A percentile compares a stretch with the other conserved stretches of the same genome.
These are phyloP conservation scores for Botrytis sinoallii DNA, from an alignment of 2,329 filamentous ascomycete species.

Conservation along the genomic window DNA sequence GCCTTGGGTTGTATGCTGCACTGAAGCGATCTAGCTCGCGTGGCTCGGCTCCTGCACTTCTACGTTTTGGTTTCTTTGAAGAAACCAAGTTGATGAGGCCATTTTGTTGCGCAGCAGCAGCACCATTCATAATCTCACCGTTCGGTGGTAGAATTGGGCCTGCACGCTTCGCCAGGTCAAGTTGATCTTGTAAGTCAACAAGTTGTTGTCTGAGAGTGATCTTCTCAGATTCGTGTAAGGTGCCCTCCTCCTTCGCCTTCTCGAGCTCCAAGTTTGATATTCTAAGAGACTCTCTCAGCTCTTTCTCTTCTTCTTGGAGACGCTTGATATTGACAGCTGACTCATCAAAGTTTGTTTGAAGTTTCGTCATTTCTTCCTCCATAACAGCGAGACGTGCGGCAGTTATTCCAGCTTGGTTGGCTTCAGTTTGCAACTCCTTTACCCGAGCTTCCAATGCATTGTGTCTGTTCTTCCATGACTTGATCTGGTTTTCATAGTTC, in stretches of 20 bases:
- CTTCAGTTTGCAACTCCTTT: conserved; percentile 92
- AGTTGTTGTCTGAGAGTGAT: conserved; percentile 81
- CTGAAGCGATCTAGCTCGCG: conserved; percentile 88
- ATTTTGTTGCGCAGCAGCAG: conserved; percentile 52
- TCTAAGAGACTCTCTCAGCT: conserved; percentile 77
- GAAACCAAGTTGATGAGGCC: conserved; percentile 96
- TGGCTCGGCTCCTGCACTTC: conserved; percentile 84
- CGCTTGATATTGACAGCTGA: conserved; percentile 87
- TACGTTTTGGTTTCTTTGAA: conserved; percentile 93
- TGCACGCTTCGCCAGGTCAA: conserved; percentile 76
- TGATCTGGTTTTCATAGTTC: conserved; percentile 93
- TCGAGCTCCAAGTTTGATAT: conserved; percentile 79
- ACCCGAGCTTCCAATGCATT: conserved; percentile 84
- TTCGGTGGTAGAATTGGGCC: conserved; percentile 63
- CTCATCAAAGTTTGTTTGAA: conserved; percentile 86
- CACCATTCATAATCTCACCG: conserved; percentile 65
- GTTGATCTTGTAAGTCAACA: conserved; percentile 83
- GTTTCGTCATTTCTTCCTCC: conserved; percentile 92
- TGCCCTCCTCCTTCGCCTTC: conserved; percentile 69
- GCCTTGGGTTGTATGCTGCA: conserved; percentile 86
- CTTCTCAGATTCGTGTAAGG: conserved; percentile 81
- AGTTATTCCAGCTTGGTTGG: conserved; percentile 95
- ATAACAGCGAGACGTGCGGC: conserved; percentile 85
- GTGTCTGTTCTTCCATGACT: conserved; percentile 91
- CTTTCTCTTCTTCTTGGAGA: conserved; percentile 89